Evolutionary conservation across 2,329 filamentous ascomycete species (phyloP).

Genomic region (Pseudocercospora crystallina): DNA sequence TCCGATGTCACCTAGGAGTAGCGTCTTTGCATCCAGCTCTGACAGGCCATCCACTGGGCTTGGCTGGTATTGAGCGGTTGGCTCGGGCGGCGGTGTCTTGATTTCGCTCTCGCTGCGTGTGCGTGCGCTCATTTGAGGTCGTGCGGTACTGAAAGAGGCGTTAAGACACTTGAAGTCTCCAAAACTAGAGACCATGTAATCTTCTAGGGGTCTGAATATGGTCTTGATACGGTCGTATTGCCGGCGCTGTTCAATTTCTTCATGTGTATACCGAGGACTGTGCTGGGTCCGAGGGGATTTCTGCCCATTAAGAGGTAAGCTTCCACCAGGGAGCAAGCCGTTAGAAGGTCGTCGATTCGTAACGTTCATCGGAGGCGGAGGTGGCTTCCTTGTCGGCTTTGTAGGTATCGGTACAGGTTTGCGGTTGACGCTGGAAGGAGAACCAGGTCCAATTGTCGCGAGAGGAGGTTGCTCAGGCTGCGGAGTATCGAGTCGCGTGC

Average conservation of each 20-base stretch:
- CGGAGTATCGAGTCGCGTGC: conserved; percentile 25
- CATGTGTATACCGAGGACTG: conserved; percentile 28
- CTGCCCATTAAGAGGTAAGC: conserved; percentile 19
- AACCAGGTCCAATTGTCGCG: conserved; percentile 6
- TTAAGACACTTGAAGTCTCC: conserved; percentile 72
- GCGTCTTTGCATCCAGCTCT: conserved; percentile 71
- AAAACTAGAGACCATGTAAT: conserved; percentile 71
- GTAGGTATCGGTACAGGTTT: conserved; percentile 27
- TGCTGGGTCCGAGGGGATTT: conserved; percentile 24
- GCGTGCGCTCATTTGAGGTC: conserved; percentile 39
- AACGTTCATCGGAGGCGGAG: conserved; percentile 32
- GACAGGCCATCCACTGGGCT: conserved; percentile 48
- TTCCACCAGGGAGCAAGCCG: conserved; percentile 20
- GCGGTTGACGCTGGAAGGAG: conserved; percentile 17
- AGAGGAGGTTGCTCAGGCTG: conserved; percentile 7
- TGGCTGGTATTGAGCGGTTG: conserved; percentile 19
- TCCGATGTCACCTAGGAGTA: conserved; percentile 71
- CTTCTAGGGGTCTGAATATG: conserved; percentile 75
- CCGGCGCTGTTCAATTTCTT: conserved; percentile 29
- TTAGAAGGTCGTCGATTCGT: conserved; percentile 24
- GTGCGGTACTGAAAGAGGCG: conserved; percentile 65
- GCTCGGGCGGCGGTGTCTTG: conserved; percentile 37
- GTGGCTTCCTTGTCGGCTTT: conserved; percentile 33
- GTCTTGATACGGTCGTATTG: conserved; percentile 48
- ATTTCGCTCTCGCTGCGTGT: conserved; percentile 48